Conservation (phyloP, 2,329 filamentous ascomycete species). For the Botrytis aclada region DNA sequence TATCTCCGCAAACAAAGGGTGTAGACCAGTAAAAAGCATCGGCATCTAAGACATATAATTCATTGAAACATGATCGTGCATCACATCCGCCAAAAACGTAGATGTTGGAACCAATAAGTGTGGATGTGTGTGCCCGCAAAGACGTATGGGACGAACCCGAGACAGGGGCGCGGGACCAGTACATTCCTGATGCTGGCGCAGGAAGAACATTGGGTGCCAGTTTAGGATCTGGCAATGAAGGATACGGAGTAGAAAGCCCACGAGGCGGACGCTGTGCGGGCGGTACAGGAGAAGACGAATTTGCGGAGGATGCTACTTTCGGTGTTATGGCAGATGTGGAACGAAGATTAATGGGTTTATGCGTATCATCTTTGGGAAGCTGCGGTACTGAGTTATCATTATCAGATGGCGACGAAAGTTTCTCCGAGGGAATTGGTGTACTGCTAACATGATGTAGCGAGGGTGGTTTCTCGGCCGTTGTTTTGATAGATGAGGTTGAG, state of each 20-base stretch:
- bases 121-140: conserved; percentile 64
- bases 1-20: conserved; percentile 62
- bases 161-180: conserved; percentile 65
- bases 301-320: conserved; percentile 28
- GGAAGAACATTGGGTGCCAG: conserved; percentile 58
- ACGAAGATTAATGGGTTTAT: conserved; percentile 47
- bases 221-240: conserved; percentile 54
- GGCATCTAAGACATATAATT: conserved; percentile 65
- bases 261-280: conserved; percentile 29
- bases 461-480: conserved; percentile 26
- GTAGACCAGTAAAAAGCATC: conserved; percentile 68
- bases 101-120: conserved; percentile 63
- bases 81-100: conserved; percentile 70
- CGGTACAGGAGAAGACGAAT: conserved; percentile 28
- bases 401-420: conserved; percentile 26
- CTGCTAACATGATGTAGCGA: conserved; percentile 24
- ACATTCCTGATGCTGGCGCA: conserved; percentile 68
- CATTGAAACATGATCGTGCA: conserved; percentile 64
- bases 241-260: conserved; percentile 49
- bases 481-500: conserved; percentile 27
- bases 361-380: conserved; percentile 27
- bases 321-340: conserved; percentile 44
- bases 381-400: conserved; percentile 25
- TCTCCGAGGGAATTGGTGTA: conserved; percentile 25
- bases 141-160: conserved; percentile 60